Percentiles rank a stretch among this genome's conserved stretches.
Conservation (phyloP, 73 alveolate genomes). For the Symbiodinium natans region DNA sequence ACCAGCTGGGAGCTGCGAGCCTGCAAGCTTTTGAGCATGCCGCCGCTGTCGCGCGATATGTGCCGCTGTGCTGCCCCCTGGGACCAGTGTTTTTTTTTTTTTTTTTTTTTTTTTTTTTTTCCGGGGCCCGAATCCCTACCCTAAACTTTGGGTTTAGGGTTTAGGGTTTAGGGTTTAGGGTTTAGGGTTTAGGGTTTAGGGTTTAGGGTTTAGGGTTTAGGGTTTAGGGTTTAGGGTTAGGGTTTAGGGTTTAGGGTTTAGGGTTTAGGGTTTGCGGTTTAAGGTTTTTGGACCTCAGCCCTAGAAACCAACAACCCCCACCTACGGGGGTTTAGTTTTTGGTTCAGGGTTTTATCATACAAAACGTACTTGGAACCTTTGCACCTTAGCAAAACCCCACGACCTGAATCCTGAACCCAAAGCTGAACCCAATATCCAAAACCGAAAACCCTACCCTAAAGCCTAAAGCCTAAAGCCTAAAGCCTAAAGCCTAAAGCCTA, state of each 20-base stretch:
- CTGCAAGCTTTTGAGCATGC: slow-evolving; percentile 73
- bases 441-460: too few relatives aligned
- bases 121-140: too few relatives aligned
- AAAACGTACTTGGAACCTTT: neutral
- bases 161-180: neutral
- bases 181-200: neutral
- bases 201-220: neutral
- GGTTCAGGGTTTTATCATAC: neutral
- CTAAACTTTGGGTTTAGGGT: too few relatives aligned
- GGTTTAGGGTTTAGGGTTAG: neutral
- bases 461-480: neutral
- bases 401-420: neutral
- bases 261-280: too few relatives aligned
- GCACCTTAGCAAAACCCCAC: neutral
- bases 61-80: slow-evolving; percentile 80
- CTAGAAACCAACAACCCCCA: too few relatives aligned
- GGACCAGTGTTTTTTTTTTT: too few relatives aligned
- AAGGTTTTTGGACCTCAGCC: too few relatives aligned
- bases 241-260: too few relatives aligned
- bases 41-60: slow-evolving; percentile 48
- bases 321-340: too few relatives aligned
- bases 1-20: too few relatives aligned
- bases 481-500: neutral
- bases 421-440: too few relatives aligned
- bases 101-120: too few relatives aligned